Evolutionary conservation across 2,329 filamentous ascomycete genomes (phyloP), one percentile per base, ranked within the genome.

Genomic region (Penicillium sp.): DNA sequence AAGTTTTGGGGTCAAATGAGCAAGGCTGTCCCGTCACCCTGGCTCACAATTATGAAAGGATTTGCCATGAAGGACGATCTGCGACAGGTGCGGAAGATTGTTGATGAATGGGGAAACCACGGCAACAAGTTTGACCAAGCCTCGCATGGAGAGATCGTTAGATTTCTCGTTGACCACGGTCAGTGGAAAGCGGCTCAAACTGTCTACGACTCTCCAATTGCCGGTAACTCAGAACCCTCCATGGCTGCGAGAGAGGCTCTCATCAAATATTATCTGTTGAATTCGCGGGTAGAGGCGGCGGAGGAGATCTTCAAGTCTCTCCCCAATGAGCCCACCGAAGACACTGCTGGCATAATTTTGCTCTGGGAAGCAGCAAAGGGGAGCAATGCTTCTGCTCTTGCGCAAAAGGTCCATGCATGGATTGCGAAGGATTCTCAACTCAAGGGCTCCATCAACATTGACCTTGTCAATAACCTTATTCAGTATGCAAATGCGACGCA

Each of bases 381-480:
- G 21, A 89, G 88, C 69, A 85, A 86, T 1, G 84, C 89, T 1
- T 85, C 91, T 72, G 86, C 91, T 69, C 81, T 93, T 59, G 82
- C 85, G 55, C 84, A 86, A 63, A 91, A 93, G 85, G 84, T 94
- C 58, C 79, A 84, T 43, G 80, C 87, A 21, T 88, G 91, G 81
- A 73, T 79, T n/a, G 79, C 60, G 67, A 77, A 52, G 72, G 80
- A 59, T 73, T 81, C 56, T 71, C 79, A 56, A 17, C 55, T 74
- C 33, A 75, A 77, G 17, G 64, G 82, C 3, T 73, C 78, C 7
- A 85, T 91, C 0, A 87, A 90, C 54, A 86, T 86, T 7, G 76
- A 82, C 3, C 91, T 89, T 6, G 86, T 97, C 67, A 96, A 97
- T 69, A 78, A 80, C 6, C 81, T 97, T 27, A 82, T 97, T 19